These are phyloP conservation scores for Acmispon strigosus DNA, from an alignment of 306 rosid species.

Conservation along the genomic window DNA sequence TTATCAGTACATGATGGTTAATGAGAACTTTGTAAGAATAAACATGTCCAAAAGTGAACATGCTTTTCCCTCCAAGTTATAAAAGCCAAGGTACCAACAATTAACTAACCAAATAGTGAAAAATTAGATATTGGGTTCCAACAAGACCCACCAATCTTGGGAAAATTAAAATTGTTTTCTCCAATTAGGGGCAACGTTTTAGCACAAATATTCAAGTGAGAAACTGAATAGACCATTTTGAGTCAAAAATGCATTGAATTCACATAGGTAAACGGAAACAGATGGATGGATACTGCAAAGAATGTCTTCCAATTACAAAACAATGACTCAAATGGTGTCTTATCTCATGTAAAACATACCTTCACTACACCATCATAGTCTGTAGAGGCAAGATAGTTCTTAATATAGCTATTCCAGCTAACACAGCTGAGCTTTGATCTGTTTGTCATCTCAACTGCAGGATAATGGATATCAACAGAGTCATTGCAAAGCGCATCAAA, in stretches of 20 bases:
- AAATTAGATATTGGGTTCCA: neutral
- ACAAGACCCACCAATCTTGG: neutral
- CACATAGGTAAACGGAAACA: neutral
- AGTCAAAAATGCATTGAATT: neutral
- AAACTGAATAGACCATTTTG: neutral
- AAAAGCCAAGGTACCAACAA: neutral
- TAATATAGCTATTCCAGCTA: slow-evolving; percentile 92
- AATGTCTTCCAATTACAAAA: slow-evolving; percentile 8
- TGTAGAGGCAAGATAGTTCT: slow-evolving; percentile 89
- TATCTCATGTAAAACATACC: slow-evolving; percentile 41
- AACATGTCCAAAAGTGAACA: neutral
- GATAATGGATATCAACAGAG: slow-evolving; percentile 86
- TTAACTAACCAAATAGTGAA: neutral
- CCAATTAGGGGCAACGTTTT: neutral
- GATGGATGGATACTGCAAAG: slow-evolving; percentile 9
- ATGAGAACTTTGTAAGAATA: neutral
- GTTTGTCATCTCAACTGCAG: slow-evolving; percentile 77
- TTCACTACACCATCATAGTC: slow-evolving; percentile 86
- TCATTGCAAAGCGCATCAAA: slow-evolving; percentile 64
- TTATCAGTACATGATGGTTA: neutral
- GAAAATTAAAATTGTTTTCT: neutral
- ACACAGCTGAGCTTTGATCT: slow-evolving; percentile 79
- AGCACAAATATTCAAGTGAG: neutral
- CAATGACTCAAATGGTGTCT: slow-evolving; percentile 3
- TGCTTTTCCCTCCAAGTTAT: neutral